A percentile compares a stretch with the other conserved stretches of the same genome.
Conservation (phyloP, 768 basidiomycete species). For the Phaffia tasmanica region DNA sequence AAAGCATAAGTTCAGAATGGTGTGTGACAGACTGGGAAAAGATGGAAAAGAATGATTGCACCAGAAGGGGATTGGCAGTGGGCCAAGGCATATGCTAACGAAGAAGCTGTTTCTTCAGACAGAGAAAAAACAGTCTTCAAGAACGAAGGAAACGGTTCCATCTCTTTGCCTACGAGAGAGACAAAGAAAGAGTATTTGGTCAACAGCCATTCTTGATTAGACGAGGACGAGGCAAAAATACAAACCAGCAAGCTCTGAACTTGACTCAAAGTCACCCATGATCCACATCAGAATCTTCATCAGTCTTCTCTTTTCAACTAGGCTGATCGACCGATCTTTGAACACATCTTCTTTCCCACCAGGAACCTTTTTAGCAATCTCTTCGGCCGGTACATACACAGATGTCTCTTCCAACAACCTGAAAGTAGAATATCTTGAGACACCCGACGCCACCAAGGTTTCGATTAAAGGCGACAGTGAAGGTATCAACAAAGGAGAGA, state of each 20-base stretch:
- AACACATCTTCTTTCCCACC: slow-evolving; percentile 88
- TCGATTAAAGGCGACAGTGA: slow-evolving; percentile 68
- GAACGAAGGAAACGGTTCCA: slow-evolving; percentile 41
- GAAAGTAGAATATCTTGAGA: slow-evolving; percentile 83
- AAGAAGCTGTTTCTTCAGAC: slow-evolving; percentile 47
- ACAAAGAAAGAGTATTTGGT: background rate
- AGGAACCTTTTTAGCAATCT: slow-evolving; percentile 55
- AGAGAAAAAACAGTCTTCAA: slow-evolving; percentile 56
- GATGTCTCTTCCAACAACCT: slow-evolving; percentile 64
- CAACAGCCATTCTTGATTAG: too few relatives aligned
- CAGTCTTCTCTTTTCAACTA: slow-evolving; percentile 75
- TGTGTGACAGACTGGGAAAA: background rate
- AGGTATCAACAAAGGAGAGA: slow-evolving; percentile 71
- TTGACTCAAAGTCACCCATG: slow-evolving; percentile 57
- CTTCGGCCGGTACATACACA: slow-evolving; percentile 40
- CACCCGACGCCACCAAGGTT: slow-evolving; percentile 66
- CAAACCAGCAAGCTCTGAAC: slow-evolving; percentile 39
- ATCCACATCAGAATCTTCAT: slow-evolving; percentile 87
- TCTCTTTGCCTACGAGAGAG: slow-evolving; percentile 41
- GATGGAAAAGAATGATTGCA: slow-evolving; percentile 34
- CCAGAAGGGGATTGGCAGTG: slow-evolving; percentile 54
- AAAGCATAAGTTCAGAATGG: slow-evolving; percentile 7
- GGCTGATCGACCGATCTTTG: slow-evolving; percentile 61
- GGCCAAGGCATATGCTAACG: slow-evolving; percentile 68
- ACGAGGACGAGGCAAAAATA: background rate